A percentile compares a stretch with the other conserved stretches of the same genome.
phyloP scores from a whole-genome alignment of 2,329 filamentous ascomycete genomes.

The Lachnellula occidentalis region DNA sequence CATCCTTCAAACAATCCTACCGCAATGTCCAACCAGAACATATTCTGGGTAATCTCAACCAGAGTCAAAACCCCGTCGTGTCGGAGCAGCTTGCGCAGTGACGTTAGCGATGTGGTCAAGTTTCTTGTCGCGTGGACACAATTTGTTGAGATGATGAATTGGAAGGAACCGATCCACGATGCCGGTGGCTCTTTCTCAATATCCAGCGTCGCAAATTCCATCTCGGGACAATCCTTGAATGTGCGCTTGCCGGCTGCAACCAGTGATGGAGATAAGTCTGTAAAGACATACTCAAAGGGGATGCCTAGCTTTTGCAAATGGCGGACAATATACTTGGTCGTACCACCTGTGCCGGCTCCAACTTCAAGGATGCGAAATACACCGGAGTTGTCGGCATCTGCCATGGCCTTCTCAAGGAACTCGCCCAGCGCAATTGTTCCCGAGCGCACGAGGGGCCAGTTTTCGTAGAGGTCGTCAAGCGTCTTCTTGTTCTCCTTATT shows the following conservation, averaged over 20 bases:
- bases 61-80: conserved; percentile 14
- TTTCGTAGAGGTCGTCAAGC: conserved; percentile 24
- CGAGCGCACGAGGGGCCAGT: conserved; percentile 17
- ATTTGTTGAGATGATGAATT: conserved; percentile 20
- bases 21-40: conserved; percentile 21
- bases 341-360: conserved; percentile 40
- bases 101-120: neutral
- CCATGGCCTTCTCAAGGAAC: conserved; percentile 8
- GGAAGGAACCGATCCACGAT: conserved; percentile 6
- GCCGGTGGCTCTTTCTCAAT: conserved; percentile 10
- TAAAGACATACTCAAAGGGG: conserved; percentile 38
- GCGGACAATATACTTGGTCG: conserved; percentile 32
- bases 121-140: conserved; percentile 17
- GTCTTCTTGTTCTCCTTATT: conserved; percentile 15
- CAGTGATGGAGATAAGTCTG: conserved; percentile 35
- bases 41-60: conserved; percentile 14
- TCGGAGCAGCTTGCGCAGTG: conserved; percentile 8
- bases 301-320: conserved; percentile 22
- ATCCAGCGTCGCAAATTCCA: conserved; percentile 15
- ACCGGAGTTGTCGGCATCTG: neutral
- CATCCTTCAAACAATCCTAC: conserved; percentile 24
- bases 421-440: conserved; percentile 5
- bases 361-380: conserved; percentile 38
- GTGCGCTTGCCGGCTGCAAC: conserved; percentile 20
- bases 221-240: conserved; percentile 17